Evolutionary conservation across 1,284 basidiomycete genomes (phyloP).

Genomic region (Retiboletus flavoniger): DNA sequence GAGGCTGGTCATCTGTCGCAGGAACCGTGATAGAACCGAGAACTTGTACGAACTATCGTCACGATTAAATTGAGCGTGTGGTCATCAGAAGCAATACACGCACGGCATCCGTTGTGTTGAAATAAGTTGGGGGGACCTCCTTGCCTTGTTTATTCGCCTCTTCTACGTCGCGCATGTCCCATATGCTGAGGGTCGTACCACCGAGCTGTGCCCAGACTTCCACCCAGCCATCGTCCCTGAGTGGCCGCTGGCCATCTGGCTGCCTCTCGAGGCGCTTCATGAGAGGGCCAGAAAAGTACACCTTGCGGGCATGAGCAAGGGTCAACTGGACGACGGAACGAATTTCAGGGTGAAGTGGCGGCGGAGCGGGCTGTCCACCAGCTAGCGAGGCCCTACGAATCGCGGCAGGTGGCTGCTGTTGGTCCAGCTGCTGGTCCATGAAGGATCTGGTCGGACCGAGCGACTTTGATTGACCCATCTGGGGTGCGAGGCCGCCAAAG

Average conservation of each 20-base stretch:
- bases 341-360: slow-evolving; percentile 72
- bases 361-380: slow-evolving; percentile 22
- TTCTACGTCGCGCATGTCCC: slow-evolving; percentile 85
- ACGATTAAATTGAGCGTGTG: slow-evolving; percentile 7
- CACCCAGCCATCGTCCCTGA: slow-evolving; percentile 82
- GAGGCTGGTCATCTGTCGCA: slow-evolving; percentile 44
- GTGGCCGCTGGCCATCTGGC: slow-evolving; percentile 70
- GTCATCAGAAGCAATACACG: slow-evolving; percentile 33
- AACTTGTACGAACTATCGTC: slow-evolving; percentile 64
- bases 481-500: slow-evolving; percentile 23
- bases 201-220: slow-evolving; percentile 94
- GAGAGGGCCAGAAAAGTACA: slow-evolving; percentile 81
- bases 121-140: slow-evolving; percentile 83
- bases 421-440: slow-evolving; percentile 20
- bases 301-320: slow-evolving; percentile 69
- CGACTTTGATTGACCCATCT: slow-evolving; percentile 35
- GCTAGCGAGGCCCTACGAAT: slow-evolving; percentile 26
- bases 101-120: slow-evolving; percentile 86
- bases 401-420: slow-evolving; percentile 5
- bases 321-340: slow-evolving; percentile 70
- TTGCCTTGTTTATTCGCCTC: slow-evolving; percentile 76
- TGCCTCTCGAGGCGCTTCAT: slow-evolving; percentile 70
- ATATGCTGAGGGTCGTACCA: slow-evolving; percentile 88
- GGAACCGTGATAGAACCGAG: slow-evolving; percentile 70
- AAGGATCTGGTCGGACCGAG: slow-evolving; percentile 29